phyloP scores from a whole-genome alignment of 768 basidiomycete species.

The Clitopilus passeckerianus region DNA sequence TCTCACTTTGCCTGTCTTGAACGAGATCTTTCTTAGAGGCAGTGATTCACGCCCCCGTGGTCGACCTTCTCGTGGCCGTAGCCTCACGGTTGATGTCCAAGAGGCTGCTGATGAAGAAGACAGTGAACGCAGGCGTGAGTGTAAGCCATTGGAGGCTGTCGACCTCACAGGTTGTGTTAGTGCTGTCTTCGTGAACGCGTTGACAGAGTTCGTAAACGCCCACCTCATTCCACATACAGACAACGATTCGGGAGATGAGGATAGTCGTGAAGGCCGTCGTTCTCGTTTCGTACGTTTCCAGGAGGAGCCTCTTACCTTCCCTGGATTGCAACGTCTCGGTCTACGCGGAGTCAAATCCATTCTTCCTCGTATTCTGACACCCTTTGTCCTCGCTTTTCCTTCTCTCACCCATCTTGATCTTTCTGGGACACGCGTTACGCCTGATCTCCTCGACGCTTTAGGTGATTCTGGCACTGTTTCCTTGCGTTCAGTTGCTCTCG shows the following conservation, averaged over 20 bases:
- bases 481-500: constrained; percentile 77
- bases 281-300: constrained; percentile 24
- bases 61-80: constrained; percentile 63
- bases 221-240: constrained; percentile 46
- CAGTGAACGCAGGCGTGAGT: constrained; percentile 66
- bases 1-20: constrained; percentile 77
- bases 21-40: constrained; percentile 88
- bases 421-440: constrained; percentile 79
- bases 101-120: constrained; percentile 73
- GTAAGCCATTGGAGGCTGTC: constrained; percentile 78
- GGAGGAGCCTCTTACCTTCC: constrained; percentile 57
- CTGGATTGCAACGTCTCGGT: constrained; percentile 72
- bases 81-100: constrained; percentile 34
- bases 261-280: constrained; percentile 18
- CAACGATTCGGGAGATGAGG: constrained; percentile 35
- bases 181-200: constrained; percentile 79
- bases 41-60: constrained; percentile 63
- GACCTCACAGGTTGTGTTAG: constrained; percentile 96
- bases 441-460: constrained; percentile 69
- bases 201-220: constrained; percentile 75
- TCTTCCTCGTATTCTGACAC: constrained; percentile 57
- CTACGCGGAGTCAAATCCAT: constrained; percentile 81
- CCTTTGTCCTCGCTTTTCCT: constrained; percentile 80
- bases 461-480: constrained; percentile 59
- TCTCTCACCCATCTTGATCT: constrained; percentile 87